Evolutionary conservation across 805 yeast genomes (phyloP).

Genomic region (Metschnikowia cubensis): DNA sequence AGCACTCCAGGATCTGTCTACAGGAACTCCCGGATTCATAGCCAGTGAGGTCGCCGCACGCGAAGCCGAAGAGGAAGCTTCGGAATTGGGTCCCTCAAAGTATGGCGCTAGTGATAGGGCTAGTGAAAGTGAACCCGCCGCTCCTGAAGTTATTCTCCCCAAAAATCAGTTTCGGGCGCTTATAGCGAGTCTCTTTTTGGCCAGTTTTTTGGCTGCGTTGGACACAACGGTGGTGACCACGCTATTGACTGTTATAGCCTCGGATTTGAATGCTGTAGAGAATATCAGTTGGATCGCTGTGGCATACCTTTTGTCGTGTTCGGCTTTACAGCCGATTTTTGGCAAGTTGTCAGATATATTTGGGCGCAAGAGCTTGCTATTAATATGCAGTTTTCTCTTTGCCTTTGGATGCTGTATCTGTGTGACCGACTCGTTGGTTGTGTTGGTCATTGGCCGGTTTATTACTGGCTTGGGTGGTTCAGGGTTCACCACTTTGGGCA

Average conservation of each 20-base stretch:
- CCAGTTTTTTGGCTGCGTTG: slow-evolving; percentile 56
- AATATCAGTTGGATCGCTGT: slow-evolving; percentile 73
- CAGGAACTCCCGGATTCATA: slow-evolving; percentile 10
- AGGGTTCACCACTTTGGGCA: slow-evolving; percentile 70
- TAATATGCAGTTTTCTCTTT: slow-evolving; percentile 53
- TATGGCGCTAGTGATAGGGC: neutral
- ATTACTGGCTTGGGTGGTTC: slow-evolving; percentile 92
- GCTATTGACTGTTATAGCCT: slow-evolving; percentile 59
- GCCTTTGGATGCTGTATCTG: slow-evolving; percentile 54
- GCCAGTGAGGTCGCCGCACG: slow-evolving; percentile 8
- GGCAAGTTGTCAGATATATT: slow-evolving; percentile 71
- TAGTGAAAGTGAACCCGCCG: neutral
- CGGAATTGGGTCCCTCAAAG: neutral
- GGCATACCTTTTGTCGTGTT: slow-evolving; percentile 60
- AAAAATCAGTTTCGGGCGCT: slow-evolving; percentile 27
- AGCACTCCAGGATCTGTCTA: slow-evolving; percentile 4
- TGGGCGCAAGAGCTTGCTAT: slow-evolving; percentile 54
- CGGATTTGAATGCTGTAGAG: slow-evolving; percentile 61
- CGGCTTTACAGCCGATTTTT: slow-evolving; percentile 70
- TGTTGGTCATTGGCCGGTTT: slow-evolving; percentile 57
- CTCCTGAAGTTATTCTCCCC: slow-evolving; percentile 15
- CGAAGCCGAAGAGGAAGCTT: neutral
- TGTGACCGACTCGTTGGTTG: slow-evolving; percentile 44
- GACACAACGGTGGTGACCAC: slow-evolving; percentile 70
- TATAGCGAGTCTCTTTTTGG: slow-evolving; percentile 31